Base-by-base conservation (phyloP, 805 yeast species). In the Ascoidea tarda region DNA sequence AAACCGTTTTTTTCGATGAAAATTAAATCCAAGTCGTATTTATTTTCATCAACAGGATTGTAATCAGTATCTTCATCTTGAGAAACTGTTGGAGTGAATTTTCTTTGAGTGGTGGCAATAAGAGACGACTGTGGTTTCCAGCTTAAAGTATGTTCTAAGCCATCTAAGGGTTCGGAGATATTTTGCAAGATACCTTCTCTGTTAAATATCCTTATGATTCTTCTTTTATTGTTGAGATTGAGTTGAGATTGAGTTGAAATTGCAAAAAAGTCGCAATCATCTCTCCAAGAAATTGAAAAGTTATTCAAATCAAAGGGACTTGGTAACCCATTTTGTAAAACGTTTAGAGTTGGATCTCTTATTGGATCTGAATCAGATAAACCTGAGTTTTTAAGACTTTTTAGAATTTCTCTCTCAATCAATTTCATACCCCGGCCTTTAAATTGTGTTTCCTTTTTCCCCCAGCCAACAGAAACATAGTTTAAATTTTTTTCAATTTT, bases 401-500 rank as follows among this genome's bases (percentile, higher is more conserved):
- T 72, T 46, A 72, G 57, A 5, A 76, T 74, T 32, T 63, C 84
- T 66, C 91, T 75, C 67, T 85, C 95, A 55, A 78, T 62, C 6
- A 85, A 88, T 60, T 82, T 83, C 33, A 86, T 93, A 57, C 99
- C 99, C 62, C 78, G 82, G 51, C 99, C 99, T 66, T 84, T 81
- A 66, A 93, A 93, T 68, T 93, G 99, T 0, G 99, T 93, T 65
- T 91, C 98, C 59, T 84, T 82, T 56, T 84, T 86, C 62, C 99
- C 99, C 99, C 99, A 93, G 32, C 99, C 99, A 47, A 93, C 96
- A 32, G 91, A 83, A 45, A 93, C 96, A 63, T 93, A 96, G 58
- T 81, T 82, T 1, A 89, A 82, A 38, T 14, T 2, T 38, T 38
- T 38, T 38, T 8, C 8, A 38, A 38, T 8, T 50, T 78, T 68